phyloP scores from a whole-genome alignment of 169 alveolate genomes.

The Plasmodium gallinaceum region DNA sequence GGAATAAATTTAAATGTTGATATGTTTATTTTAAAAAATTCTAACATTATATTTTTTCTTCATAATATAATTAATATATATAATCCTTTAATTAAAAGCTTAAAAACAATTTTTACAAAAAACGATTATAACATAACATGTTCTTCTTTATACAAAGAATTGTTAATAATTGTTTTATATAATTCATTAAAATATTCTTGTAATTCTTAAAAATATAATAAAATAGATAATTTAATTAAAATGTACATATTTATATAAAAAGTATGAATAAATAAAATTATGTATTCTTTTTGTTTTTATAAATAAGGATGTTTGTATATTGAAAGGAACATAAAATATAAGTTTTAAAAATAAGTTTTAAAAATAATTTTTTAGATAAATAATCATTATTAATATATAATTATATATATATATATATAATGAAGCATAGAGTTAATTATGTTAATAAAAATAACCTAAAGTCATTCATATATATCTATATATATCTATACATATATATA shows the following conservation, averaged over 20 bases:
- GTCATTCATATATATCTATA: neutral
- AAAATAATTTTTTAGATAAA: too few species aligned
- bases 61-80: constrained; percentile 61
- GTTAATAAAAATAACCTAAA: too few species aligned
- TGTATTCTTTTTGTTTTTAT: neutral
- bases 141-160: constrained; percentile 18
- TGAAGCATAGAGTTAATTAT: too few species aligned
- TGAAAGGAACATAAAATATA: neutral
- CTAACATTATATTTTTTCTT: constrained; percentile 41
- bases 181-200: constrained; percentile 34
- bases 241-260: neutral
- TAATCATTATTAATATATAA: too few species aligned
- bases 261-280: neutral
- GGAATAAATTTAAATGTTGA: constrained; percentile 65
- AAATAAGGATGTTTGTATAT: neutral
- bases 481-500: constrained; percentile 5
- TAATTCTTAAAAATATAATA: neutral
- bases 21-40: constrained; percentile 39
- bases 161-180: constrained; percentile 34
- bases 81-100: constrained; percentile 52
- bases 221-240: neutral
- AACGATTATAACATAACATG: constrained; percentile 40
- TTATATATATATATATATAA: too few species aligned
- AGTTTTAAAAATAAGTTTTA: too few species aligned
- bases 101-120: constrained; percentile 27